Percentiles rank a stretch among this genome's conserved stretches.
Conservation (phyloP, 352 stramenopile species). For the Phytophthora podocarpi region DNA sequence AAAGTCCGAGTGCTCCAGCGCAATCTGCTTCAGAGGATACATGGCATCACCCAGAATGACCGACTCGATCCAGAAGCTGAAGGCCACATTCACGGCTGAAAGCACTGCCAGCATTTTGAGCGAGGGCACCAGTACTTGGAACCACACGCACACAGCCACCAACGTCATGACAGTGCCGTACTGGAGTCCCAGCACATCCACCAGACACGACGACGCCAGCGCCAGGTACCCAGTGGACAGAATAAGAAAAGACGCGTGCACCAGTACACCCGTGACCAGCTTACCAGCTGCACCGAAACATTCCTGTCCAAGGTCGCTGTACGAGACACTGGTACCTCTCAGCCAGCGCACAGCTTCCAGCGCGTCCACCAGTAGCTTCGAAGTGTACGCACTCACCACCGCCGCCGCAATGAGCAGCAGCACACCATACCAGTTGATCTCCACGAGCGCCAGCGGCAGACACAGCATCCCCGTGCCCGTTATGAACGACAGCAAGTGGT, state of each 20-base stretch:
- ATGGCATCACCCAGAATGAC: constrained; percentile 85
- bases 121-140: constrained; percentile 71
- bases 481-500: constrained; percentile 79
- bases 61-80: constrained; percentile 81
- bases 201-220: constrained; percentile 60
- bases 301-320: constrained; percentile 70
- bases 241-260: constrained; percentile 67
- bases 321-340: constrained; percentile 61
- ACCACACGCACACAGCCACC: constrained; percentile 57
- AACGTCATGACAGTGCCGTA: constrained; percentile 63
- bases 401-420: constrained; percentile 60
- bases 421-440: constrained; percentile 82
- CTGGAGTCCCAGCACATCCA: constrained; percentile 60
- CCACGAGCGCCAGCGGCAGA: constrained; percentile 72
- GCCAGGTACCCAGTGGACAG: constrained; percentile 63
- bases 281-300: constrained; percentile 61
- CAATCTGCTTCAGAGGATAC: constrained; percentile 83
- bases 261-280: constrained; percentile 43
- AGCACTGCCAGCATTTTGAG: constrained; percentile 60
- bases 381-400: constrained; percentile 61
- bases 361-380: constrained; percentile 68
- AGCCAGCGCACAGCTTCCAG: constrained; percentile 77
- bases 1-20: constrained; percentile 61
- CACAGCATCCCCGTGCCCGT: constrained; percentile 76
- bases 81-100: constrained; percentile 76